phyloP scores from a whole-genome alignment of 306 rosid genomes.

The Rosa chinensis region DNA sequence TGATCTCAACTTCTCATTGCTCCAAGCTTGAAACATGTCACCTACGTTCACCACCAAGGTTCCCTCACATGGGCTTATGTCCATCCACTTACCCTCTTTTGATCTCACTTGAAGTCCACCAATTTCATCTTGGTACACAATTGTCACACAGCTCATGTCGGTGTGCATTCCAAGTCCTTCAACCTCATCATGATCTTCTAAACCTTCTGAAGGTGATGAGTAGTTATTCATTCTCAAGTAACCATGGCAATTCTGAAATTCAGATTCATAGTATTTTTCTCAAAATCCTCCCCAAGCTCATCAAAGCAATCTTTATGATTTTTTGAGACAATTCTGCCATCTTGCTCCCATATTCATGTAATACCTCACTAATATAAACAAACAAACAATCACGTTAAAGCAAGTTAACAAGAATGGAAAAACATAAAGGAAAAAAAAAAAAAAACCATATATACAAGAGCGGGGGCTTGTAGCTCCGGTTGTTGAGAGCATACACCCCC shows the following conservation, averaged over 20 bases:
- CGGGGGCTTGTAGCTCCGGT: neutral
- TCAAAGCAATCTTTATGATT: slow-evolving; percentile 51
- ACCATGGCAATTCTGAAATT: slow-evolving; percentile 80
- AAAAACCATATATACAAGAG: neutral
- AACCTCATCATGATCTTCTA: slow-evolving; percentile 36
- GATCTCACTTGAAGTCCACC: slow-evolving; percentile 93
- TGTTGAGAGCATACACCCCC: neutral
- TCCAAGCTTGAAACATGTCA: slow-evolving; percentile 94
- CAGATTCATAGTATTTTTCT: slow-evolving; percentile 47
- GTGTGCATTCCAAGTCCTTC: slow-evolving; percentile 99
- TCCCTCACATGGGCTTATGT: slow-evolving; percentile 71
- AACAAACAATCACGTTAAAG: slow-evolving; percentile 12
- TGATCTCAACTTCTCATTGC: slow-evolving; percentile 75
- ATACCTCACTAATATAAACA: slow-evolving; percentile 51
- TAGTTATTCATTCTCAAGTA: slow-evolving; percentile 86
- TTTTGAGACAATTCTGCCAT: slow-evolving; percentile 72
- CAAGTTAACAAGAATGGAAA: slow-evolving; percentile 1
- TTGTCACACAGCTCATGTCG: slow-evolving; percentile 90
- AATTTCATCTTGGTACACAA: slow-evolving; percentile 73
- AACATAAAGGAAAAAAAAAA: neutral
- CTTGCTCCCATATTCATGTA: slow-evolving; percentile 82
- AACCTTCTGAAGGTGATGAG: slow-evolving; percentile 48
- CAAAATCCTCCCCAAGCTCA: slow-evolving; percentile 66
- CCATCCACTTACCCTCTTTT: slow-evolving; percentile 77
- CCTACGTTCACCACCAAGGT: slow-evolving; percentile 85